phyloP scores from a whole-genome alignment of 805 yeast species.

The Kregervanrija delftensis region DNA sequence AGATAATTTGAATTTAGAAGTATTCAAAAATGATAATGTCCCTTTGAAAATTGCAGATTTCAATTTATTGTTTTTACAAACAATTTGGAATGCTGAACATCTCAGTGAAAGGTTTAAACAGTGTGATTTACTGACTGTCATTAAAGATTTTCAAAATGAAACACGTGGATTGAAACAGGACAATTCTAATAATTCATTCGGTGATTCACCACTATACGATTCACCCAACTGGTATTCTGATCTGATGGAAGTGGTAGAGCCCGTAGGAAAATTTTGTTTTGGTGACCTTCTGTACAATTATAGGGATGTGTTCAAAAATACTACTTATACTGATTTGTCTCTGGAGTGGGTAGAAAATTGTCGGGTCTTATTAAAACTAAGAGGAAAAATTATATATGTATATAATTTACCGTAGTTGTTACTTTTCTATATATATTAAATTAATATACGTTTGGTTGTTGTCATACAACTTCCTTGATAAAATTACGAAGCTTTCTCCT shows the following conservation, averaged over 20 bases:
- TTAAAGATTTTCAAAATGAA: not conserved
- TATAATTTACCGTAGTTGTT: conserved; percentile 6
- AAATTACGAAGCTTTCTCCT: too few relatives aligned
- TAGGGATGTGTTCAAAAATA: conserved; percentile 14
- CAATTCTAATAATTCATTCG: not conserved
- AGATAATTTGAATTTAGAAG: conserved; percentile 11
- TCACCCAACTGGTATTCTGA: too few relatives aligned
- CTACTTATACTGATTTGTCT: conserved; percentile 11
- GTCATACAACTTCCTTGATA: too few relatives aligned
- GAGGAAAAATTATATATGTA: conserved; percentile 18
- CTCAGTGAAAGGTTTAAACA: conserved; percentile 1
- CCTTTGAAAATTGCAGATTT: conserved; percentile 24
- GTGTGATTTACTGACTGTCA: conserved; percentile 1
- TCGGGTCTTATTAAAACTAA: conserved; percentile 15
- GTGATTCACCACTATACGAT: not conserved
- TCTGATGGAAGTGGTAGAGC: not conserved
- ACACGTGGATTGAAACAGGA: too few relatives aligned
- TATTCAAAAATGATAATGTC: conserved; percentile 13
- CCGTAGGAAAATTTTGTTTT: conserved; percentile 4
- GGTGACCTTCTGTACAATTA: conserved; percentile 20
- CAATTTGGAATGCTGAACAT: conserved; percentile 12
- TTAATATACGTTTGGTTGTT: too few relatives aligned
- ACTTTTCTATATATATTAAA: not conserved
- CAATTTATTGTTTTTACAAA: conserved; percentile 19
- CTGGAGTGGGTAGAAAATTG: conserved; percentile 20